phyloP scores from a whole-genome alignment of 2,329 filamentous ascomycete species.

The Trichoderma harzianum region DNA sequence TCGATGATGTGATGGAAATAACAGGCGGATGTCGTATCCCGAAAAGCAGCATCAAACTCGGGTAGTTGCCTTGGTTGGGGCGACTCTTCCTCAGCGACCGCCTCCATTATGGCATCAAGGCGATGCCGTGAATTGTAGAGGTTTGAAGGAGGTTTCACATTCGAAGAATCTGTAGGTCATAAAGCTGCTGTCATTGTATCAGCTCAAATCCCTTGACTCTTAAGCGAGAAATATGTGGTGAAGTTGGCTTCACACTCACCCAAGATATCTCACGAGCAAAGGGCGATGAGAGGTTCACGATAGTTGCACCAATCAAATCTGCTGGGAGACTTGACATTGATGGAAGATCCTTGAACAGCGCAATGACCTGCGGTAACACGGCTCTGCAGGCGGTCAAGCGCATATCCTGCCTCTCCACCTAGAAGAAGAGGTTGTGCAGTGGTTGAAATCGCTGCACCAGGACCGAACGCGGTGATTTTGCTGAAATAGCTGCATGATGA shows the following conservation, averaged over 20 bases:
- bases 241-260: background rate
- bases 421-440: background rate
- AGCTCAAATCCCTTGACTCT: background rate
- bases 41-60: conserved; percentile 26
- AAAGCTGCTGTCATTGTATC: background rate
- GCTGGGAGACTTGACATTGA: background rate
- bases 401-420: background rate
- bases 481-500: background rate
- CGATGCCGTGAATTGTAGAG: background rate
- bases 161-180: background rate
- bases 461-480: background rate
- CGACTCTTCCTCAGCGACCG: background rate
- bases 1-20: conserved; percentile 35
- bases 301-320: too few relatives aligned
- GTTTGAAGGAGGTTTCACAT: background rate
- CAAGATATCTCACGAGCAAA: background rate
- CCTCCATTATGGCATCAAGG: background rate
- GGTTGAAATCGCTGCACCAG: background rate
- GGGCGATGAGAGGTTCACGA: background rate
- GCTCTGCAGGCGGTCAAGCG: background rate
- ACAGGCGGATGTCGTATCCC: conserved; percentile 19
- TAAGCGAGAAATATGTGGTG: background rate
- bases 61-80: background rate
- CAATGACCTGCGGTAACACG: background rate
- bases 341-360: background rate